Conservation (phyloP, 2,329 filamentous ascomycete genomes). For the Mariannaea elegans region DNA sequence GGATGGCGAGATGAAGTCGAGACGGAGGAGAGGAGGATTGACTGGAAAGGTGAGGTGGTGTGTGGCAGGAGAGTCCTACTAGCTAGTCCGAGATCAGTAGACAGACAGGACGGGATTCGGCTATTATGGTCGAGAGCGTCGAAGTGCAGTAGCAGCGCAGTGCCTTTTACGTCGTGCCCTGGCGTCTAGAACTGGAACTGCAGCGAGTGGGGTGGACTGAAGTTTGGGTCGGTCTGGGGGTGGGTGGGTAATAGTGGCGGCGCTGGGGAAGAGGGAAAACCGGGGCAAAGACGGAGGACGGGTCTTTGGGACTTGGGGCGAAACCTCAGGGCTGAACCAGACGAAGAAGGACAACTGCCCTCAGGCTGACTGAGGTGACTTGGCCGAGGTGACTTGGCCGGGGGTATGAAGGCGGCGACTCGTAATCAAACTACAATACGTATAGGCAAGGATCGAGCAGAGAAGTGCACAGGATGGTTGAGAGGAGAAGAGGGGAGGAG, state of each 20-base stretch:
- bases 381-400: too few relatives aligned
- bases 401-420: too few relatives aligned
- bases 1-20: background rate
- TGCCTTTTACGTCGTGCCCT: background rate
- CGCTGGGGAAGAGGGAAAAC: slow-evolving; percentile 17
- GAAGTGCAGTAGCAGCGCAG: background rate
- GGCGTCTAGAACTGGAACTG: background rate
- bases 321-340: too few relatives aligned
- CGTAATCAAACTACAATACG: too few relatives aligned
- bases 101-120: slow-evolving; percentile 10
- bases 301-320: too few relatives aligned
- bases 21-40: background rate
- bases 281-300: too few relatives aligned
- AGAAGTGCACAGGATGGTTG: too few relatives aligned
- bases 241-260: background rate
- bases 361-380: too few relatives aligned
- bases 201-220: background rate
- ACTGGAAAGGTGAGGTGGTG: background rate
- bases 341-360: too few relatives aligned
- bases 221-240: slow-evolving; percentile 5
- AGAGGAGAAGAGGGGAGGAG: background rate
- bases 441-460: too few relatives aligned
- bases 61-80: slow-evolving; percentile 1
- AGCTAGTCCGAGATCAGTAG: slow-evolving; percentile 7
- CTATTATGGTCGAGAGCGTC: background rate